phyloP scores from a whole-genome alignment of 192 early-diverging fungal species.

The Backusella luteola region DNA sequence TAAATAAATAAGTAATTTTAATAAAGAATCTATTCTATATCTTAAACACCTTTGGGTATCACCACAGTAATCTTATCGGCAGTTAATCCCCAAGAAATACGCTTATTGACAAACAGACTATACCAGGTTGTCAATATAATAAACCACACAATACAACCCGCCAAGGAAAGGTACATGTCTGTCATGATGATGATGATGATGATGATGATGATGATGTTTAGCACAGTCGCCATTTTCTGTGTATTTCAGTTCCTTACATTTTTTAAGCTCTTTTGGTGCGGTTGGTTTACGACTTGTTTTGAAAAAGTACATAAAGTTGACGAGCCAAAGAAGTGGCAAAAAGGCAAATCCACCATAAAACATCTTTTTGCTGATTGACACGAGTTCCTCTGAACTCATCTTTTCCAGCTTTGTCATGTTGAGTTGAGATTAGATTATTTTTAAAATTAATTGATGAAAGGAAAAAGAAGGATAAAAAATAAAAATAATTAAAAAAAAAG shows the following conservation, averaged over 20 bases:
- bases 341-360: constrained; percentile 55
- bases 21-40: not conserved
- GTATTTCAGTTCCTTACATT: constrained; percentile 43
- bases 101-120: constrained; percentile 56
- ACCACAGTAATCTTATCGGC: constrained; percentile 56
- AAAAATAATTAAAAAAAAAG: not conserved
- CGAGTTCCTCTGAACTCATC: constrained; percentile 51
- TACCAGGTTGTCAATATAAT: constrained; percentile 56
- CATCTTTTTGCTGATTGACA: constrained; percentile 57
- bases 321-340: constrained; percentile 69
- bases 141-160: constrained; percentile 47
- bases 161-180: constrained; percentile 54
- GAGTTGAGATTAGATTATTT: not conserved
- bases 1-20: not conserved
- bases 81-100: constrained; percentile 55
- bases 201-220: too few relatives aligned
- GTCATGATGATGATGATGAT: too few relatives aligned
- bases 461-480: not conserved
- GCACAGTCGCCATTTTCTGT: too few relatives aligned
- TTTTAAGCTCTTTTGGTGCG: constrained; percentile 43
- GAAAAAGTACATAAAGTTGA: constrained; percentile 69
- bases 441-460: not conserved
- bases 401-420: constrained; percentile 43
- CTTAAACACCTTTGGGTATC: constrained; percentile 47
- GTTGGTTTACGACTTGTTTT: constrained; percentile 30